Evolutionary conservation across 2,329 filamentous ascomycete genomes (phyloP), one percentile per base, ranked within the genome.

Genomic region (Penicillium italicum): DNA sequence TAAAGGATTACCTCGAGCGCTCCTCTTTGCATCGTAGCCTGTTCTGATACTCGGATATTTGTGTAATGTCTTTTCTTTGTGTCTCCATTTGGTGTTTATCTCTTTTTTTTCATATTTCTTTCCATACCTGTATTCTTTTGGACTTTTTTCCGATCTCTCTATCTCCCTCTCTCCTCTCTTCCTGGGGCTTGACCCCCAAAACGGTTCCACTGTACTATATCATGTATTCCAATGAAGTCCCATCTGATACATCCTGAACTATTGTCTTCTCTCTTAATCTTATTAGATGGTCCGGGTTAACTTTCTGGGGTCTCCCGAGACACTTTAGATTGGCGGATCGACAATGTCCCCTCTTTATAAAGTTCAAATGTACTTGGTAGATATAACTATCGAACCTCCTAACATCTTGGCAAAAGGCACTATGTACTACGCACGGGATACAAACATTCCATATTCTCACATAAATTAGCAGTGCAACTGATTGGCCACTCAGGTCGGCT

Each of bases 21-120:
- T 36, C 40, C 14, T 68, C 64, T 69, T 72, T 71, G 69, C 69
- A 72, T 72, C 63, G 60, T 67, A 63, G 68, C 66, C 63, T 64
- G 55, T 65, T 60, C 54, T 62, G 62, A 59, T 63, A 56, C 59
- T 59, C 63, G 60, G 56, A 61, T 56, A 59, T 57, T 36, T 60
- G 58, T 64, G 58, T 65, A 65, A 65, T 63, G 60, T 66, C 45
- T 66, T 66, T 59, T 54, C 47, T 54, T 42, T 55, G 57, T 55
- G 59, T 56, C 57, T 48, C 60, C 57, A 55, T 56, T 40, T 63
- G 56, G 59, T 61, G 57, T 63, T 52, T 31, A 18, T 57, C 37
- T 58, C 57, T 63, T 63, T 62, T 60, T 57, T 54, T 60, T 61
- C 20, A 11, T n/a, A 20, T 49, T 59, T 18, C 28, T 33, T 63